Evolutionary conservation across 2,329 filamentous ascomycete genomes (phyloP).

Genomic region (Arachnopeziza araneosa): DNA sequence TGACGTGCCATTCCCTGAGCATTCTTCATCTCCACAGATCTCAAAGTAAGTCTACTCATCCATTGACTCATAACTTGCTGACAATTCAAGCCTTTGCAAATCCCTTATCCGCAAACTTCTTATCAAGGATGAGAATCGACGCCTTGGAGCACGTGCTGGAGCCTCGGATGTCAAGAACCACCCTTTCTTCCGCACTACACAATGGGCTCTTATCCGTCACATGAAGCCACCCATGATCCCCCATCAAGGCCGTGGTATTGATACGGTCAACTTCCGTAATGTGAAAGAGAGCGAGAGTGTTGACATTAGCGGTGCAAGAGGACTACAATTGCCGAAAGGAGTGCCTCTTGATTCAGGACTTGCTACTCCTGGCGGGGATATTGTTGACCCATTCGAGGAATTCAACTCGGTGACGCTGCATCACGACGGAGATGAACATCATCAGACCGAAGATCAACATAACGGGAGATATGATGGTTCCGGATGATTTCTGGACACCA

Average conservation of each 20-base stretch:
- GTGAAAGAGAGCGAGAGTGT: constrained; percentile 97
- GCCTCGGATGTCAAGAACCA: constrained; percentile 96
- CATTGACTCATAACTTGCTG: constrained; percentile 23
- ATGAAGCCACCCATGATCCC: constrained; percentile 98
- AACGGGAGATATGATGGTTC: constrained; percentile 26
- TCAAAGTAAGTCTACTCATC: constrained; percentile 66
- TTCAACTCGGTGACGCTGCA: constrained; percentile 98
- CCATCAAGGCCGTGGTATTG: constrained; percentile 80
- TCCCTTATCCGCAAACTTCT: constrained; percentile 91
- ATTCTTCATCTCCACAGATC: constrained; percentile 74
- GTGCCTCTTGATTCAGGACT: constrained; percentile 83
- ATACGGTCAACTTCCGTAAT: constrained; percentile 95
- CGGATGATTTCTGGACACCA: not conserved
- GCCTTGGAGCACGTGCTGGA: constrained; percentile 87
- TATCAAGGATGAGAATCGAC: constrained; percentile 95
- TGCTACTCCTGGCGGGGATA: constrained; percentile 76
- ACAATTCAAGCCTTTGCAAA: constrained; percentile 73
- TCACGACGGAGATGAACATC: constrained; percentile 78
- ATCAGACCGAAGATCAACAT: constrained; percentile 26
- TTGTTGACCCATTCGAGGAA: constrained; percentile 90
- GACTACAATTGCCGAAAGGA: constrained; percentile 56
- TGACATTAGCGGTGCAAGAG: constrained; percentile 61
- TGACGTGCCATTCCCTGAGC: constrained; percentile 93
- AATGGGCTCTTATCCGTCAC: constrained; percentile 95
- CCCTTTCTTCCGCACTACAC: constrained; percentile 91